Percentiles rank a stretch among this genome's conserved stretches.
Evolutionary conservation across 2,329 filamentous ascomycete species (phyloP).

Genomic region (Ustulina deusta): DNA sequence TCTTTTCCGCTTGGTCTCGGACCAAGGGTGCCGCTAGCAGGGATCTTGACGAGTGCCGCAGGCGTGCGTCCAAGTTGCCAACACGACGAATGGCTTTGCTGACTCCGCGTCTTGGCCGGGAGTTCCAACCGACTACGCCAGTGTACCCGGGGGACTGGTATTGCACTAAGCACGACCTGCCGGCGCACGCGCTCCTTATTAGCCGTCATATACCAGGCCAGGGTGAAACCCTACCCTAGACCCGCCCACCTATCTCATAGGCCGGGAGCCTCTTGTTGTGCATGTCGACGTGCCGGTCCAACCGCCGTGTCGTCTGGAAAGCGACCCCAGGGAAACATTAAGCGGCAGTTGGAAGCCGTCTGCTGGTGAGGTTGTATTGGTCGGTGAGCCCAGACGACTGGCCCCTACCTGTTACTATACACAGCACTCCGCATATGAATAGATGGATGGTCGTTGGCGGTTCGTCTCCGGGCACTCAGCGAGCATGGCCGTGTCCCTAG

Average conservation of each 20-base stretch:
- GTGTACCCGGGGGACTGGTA: slow-evolving; percentile 49
- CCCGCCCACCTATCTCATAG: slow-evolving; percentile 35
- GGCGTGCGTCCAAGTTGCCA: slow-evolving; percentile 33
- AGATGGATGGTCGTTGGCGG: neutral
- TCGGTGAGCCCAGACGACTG: slow-evolving; percentile 25
- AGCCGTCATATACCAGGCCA: slow-evolving; percentile 46
- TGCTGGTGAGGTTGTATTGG: slow-evolving; percentile 33
- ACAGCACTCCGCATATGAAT: neutral
- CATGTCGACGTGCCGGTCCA: slow-evolving; percentile 35
- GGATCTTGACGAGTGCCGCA: slow-evolving; percentile 39
- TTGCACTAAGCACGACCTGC: slow-evolving; percentile 49
- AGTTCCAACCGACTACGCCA: slow-evolving; percentile 40
- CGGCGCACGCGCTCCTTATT: slow-evolving; percentile 48
- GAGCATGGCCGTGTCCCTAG: neutral
- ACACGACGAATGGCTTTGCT: slow-evolving; percentile 35
- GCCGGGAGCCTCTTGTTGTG: slow-evolving; percentile 35
- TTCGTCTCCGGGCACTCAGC: slow-evolving; percentile 4
- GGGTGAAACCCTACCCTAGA: slow-evolving; percentile 41
- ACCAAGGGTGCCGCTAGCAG: slow-evolving; percentile 38
- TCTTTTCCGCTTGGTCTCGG: slow-evolving; percentile 31
- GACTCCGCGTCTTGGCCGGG: slow-evolving; percentile 41
- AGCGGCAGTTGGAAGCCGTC: slow-evolving; percentile 39
- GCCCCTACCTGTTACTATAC: slow-evolving; percentile 23
- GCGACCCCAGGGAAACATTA: slow-evolving; percentile 35
- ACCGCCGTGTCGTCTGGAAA: slow-evolving; percentile 35